Evolutionary conservation across 192 early-diverging fungal species (phyloP).

Genomic region (Backusella westeae): DNA sequence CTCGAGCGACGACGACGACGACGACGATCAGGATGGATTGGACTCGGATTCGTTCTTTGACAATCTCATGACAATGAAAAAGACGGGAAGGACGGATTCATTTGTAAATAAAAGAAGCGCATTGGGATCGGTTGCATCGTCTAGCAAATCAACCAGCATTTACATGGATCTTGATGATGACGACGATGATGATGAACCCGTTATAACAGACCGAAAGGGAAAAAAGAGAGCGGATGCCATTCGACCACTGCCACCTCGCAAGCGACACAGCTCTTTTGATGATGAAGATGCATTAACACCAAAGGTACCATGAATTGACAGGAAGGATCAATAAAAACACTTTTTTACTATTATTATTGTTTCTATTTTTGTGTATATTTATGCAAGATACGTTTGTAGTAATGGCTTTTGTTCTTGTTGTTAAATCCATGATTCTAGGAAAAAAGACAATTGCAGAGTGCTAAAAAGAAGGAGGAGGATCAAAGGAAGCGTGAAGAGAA

Average conservation of each 20-base stretch:
- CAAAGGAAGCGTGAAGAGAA: neutral
- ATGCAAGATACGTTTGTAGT: no score
- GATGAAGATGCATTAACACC: neutral
- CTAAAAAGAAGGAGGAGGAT: conserved; percentile 9
- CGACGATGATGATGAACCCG: neutral
- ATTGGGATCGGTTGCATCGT: neutral
- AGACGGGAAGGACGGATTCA: neutral
- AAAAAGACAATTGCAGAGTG: neutral
- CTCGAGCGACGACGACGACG: neutral
- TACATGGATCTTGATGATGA: neutral
- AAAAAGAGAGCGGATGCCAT: neutral
- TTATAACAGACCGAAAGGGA: neutral
- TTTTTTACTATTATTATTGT: no score
- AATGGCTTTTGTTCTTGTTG: neutral
- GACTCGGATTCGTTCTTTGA: neutral
- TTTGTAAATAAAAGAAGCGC: neutral
- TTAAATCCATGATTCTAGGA: neutral
- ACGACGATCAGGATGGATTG: neutral
- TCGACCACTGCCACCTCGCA: neutral
- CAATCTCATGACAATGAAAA: neutral
- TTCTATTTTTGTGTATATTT: no score
- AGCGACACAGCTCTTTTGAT: neutral
- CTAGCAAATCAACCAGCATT: neutral
- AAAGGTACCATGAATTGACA: neutral
- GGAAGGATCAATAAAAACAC: neutral